Evolutionary conservation across 2,329 filamentous ascomycete species (phyloP).

Genomic region (Ophiostoma sp.): DNA sequence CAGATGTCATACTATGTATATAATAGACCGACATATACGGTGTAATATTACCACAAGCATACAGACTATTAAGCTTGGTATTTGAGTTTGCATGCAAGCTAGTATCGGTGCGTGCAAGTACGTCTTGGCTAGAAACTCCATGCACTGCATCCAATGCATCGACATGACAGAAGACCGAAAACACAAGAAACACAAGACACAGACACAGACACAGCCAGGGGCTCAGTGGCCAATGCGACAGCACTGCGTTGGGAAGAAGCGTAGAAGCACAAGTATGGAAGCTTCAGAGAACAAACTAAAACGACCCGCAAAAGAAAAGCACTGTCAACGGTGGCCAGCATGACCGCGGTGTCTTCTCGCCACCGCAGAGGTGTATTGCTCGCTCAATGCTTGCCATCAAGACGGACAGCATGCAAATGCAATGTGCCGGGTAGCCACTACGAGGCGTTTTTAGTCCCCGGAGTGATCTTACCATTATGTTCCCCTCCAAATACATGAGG

Average conservation of each 20-base stretch:
- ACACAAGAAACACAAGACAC: neutral
- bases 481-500: neutral
- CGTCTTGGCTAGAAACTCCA: neutral
- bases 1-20: neutral
- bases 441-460: neutral
- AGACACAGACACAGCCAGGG: neutral
- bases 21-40: neutral
- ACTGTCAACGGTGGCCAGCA: neutral
- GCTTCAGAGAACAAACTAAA: constrained; percentile 3
- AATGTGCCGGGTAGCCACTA: neutral
- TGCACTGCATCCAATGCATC: neutral
- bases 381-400: neutral
- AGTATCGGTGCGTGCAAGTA: neutral
- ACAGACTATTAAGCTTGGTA: neutral
- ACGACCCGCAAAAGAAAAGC: neutral
- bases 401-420: neutral
- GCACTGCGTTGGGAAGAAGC: neutral
- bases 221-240: neutral
- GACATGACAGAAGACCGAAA: neutral
- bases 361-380: neutral
- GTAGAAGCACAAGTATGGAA: neutral
- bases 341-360: neutral
- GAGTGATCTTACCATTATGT: neutral
- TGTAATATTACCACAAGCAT: neutral
- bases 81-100: neutral